phyloP scores from a whole-genome alignment of 169 alveolate genomes.

The Blepharisma undulans region DNA sequence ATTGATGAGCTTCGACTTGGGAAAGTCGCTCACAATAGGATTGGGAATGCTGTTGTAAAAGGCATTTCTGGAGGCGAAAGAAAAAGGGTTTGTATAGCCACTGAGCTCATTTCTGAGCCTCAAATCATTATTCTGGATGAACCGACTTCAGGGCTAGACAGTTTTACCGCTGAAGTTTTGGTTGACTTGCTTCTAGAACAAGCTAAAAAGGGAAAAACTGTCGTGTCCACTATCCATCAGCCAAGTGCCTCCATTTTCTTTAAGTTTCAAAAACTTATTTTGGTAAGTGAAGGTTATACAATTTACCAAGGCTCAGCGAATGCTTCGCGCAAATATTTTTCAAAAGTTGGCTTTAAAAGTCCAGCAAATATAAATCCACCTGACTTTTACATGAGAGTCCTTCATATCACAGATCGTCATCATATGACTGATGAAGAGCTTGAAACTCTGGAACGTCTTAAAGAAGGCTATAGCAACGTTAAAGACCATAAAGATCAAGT shows the following conservation, averaged over 20 bases:
- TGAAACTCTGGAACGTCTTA: not conserved
- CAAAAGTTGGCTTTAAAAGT: conserved; percentile 36
- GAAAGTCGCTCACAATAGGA: not conserved
- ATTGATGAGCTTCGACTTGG: not conserved
- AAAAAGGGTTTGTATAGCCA: conserved; percentile 83
- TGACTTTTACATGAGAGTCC: conserved; percentile 53
- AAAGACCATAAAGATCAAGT: not conserved
- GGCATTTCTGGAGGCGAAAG: conserved; percentile 85
- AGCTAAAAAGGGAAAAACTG: conserved; percentile 78
- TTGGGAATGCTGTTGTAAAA: conserved; percentile 26
- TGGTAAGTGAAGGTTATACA: conserved; percentile 72
- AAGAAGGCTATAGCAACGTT: not conserved
- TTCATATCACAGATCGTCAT: conserved; percentile 14
- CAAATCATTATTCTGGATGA: conserved; percentile 85
- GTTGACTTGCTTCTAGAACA: conserved; percentile 67
- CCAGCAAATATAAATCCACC: conserved; percentile 50
- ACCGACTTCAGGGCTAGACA: conserved; percentile 90
- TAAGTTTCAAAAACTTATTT: conserved; percentile 72
- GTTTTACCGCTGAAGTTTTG: conserved; percentile 72
- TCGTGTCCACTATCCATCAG: conserved; percentile 78
- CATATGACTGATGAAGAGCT: not conserved
- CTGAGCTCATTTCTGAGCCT: conserved; percentile 83
- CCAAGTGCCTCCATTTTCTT: conserved; percentile 80
- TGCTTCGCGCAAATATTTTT: conserved; percentile 35
- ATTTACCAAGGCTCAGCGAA: conserved; percentile 66